phyloP scores from a whole-genome alignment of 2,329 filamentous ascomycete genomes.

The Xylariaceae sp. region DNA sequence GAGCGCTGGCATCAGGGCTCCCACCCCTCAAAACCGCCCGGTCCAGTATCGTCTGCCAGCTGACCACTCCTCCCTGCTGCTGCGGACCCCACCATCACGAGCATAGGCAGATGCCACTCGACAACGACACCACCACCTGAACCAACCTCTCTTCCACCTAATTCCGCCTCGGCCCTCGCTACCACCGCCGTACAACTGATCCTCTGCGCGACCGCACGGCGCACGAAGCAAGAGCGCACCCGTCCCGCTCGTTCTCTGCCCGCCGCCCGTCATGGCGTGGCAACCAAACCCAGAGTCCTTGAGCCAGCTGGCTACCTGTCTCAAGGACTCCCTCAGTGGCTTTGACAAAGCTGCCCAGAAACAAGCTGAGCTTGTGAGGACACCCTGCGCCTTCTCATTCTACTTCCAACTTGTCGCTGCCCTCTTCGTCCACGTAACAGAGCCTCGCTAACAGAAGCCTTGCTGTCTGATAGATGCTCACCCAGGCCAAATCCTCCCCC shows the following conservation, averaged over 20 bases:
- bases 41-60: background rate
- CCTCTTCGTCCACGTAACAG: slow-evolving; percentile 8
- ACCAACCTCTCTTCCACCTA: too few relatives aligned
- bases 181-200: too few relatives aligned
- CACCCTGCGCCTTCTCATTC: slow-evolving; percentile 3
- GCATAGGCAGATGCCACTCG: background rate
- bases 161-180: too few relatives aligned
- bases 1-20: too few relatives aligned
- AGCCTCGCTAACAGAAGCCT: slow-evolving; percentile 17
- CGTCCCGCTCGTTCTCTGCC: slow-evolving; percentile 4
- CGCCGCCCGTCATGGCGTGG: slow-evolving; percentile 67
- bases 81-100: background rate
- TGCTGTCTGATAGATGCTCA: slow-evolving; percentile 64
- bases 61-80: too few relatives aligned
- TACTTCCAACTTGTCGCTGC: slow-evolving; percentile 7
- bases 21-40: too few relatives aligned
- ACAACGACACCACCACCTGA: too few relatives aligned
- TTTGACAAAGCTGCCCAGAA: slow-evolving; percentile 75
- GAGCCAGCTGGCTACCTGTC: slow-evolving; percentile 78
- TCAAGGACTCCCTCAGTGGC: slow-evolving; percentile 86
- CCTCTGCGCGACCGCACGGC: too few relatives aligned
- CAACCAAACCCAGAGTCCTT: slow-evolving; percentile 82
- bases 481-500: slow-evolving; percentile 77
- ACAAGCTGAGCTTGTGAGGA: slow-evolving; percentile 75
- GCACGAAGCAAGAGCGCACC: too few relatives aligned